Evolutionary conservation across 1,284 basidiomycete genomes (phyloP), one percentile per base, ranked within the genome.

Genomic region (Ceratorhiza oryzae-sativae): DNA sequence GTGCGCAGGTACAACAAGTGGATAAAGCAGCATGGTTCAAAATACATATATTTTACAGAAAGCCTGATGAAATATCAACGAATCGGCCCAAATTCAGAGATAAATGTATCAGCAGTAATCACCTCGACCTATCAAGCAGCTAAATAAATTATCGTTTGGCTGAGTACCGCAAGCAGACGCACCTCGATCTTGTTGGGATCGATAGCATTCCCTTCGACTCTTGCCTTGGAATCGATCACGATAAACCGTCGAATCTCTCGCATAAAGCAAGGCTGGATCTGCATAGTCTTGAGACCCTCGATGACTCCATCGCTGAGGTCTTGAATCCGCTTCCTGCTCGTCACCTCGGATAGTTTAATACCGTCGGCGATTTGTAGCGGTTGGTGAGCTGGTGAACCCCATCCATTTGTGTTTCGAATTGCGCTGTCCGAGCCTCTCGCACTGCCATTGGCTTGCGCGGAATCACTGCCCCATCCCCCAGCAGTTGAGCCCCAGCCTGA

Each of bases 251-350:
- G 20, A 27, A 56, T 42, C 51, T 68, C 65, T 8, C 36, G 34
- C 65, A 68, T 68, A 46, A 68, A 68, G 25, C 65, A 68, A 20
- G 65, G 65, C 41, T 68, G 65, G 23, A 68, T 46, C 27, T 68
- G 65, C 49, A 68, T 55, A 39, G 36, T 45, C 53, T 56, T 42
- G 15, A 68, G 65, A 1, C 65, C 65, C 13, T 56, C 39, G 30
- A 68, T 68, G n/a, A 68, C 65, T 2, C 34, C 51, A 34, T 68
- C 53, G 34, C 65, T 56, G 51, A 68, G 13, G 18, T 55, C 39
- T 30, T 20, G 23, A 15, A 68, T 56, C 10, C 51, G 53, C 20
- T 41, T 18, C 23, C 30, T 51, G 39, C 41, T 56, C 10, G 49
- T 51, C 3, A 68, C 8, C 3, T 41, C 20, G 25, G 65, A 68